Base-by-base conservation (phyloP, 352 stramenopile species). In the Pythium chondricola region DNA sequence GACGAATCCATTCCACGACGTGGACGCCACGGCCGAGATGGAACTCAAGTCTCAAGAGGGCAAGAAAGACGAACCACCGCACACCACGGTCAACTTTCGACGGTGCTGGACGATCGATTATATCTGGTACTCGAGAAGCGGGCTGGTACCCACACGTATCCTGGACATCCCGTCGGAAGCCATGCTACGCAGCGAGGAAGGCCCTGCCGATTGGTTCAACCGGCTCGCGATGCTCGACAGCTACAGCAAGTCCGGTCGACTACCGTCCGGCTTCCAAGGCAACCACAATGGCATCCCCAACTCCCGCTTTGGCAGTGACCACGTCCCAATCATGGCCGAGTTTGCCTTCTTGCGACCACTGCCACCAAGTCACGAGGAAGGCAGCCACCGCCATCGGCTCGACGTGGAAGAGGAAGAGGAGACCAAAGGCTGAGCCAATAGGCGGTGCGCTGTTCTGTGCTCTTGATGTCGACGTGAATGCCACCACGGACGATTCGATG, bases 271-370 rank as follows among this genome's bases (percentile, higher is more conserved):
- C n/a, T 56, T 85, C 36, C 66, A 86, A 33, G 73, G 72, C 35
- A 94, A 92, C 62, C 82, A 92, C 64, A 94, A 94, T 39, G 83
- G 83, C 46, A 94, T 94, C 31, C 83, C 83, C 11, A 94, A 94
- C 60, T 91, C 78, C 26, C 62, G 72, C 41, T 88, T 85, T 45
- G 83, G 83, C 41, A 92, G 80, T 46, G 83, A 94, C 60, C 83
- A 94, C 59, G 69, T 94, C 26, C 83, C 83, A 36, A 83, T 94
- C 55, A 84, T 94, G 72, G 76, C 83, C 44, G 76, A 88, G 52
- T 87, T 94, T 54, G 70, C 83, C 42, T 90, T 91, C 41, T 64
- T 91, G 29, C 25, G 33, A 1, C 45, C 52, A 10, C 2, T 64
- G 60, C 29, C 36, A 53, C 22, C 46, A 38, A 3, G 17, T 7